Evolutionary conservation across 768 basidiomycete genomes (phyloP).

Genomic region (Agaricus sinodeliciosus): DNA sequence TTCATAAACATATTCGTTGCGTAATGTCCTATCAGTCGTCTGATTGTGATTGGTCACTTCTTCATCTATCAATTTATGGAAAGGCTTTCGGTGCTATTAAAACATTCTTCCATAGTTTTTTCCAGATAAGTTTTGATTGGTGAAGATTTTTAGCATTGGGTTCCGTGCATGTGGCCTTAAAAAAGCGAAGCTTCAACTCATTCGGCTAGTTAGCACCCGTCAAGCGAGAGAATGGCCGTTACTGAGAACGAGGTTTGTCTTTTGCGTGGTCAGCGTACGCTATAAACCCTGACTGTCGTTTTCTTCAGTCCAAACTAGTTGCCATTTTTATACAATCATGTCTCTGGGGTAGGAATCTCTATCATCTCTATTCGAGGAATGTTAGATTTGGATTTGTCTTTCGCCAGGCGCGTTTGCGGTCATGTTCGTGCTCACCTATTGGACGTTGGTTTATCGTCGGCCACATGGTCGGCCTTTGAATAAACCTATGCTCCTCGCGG

Average conservation of each 20-base stretch:
- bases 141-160: not conserved
- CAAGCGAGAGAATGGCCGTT: slow-evolving; percentile 7
- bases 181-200: not conserved
- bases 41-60: not conserved
- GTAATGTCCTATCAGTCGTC: not conserved
- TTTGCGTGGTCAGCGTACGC: not conserved
- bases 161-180: not conserved
- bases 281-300: not conserved
- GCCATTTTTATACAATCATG: slow-evolving; percentile 22
- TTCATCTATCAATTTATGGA: not conserved
- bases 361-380: not conserved
- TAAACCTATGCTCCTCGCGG: slow-evolving; percentile 24
- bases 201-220: not conserved
- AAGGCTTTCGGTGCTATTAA: slow-evolving; percentile 5
- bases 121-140: not conserved
- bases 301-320: slow-evolving; percentile 16
- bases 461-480: slow-evolving; percentile 20
- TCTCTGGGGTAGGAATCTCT: slow-evolving; percentile 18
- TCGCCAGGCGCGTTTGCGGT: slow-evolving; percentile 21
- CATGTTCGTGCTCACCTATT: slow-evolving; percentile 23
- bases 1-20: not conserved
- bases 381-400: not conserved
- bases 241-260: slow-evolving; percentile 12
- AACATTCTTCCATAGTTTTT: not conserved
- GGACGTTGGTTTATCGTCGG: slow-evolving; percentile 22